phyloP scores from a whole-genome alignment of 1,139 yeast genomes.

The Kodamaea suecica region DNA sequence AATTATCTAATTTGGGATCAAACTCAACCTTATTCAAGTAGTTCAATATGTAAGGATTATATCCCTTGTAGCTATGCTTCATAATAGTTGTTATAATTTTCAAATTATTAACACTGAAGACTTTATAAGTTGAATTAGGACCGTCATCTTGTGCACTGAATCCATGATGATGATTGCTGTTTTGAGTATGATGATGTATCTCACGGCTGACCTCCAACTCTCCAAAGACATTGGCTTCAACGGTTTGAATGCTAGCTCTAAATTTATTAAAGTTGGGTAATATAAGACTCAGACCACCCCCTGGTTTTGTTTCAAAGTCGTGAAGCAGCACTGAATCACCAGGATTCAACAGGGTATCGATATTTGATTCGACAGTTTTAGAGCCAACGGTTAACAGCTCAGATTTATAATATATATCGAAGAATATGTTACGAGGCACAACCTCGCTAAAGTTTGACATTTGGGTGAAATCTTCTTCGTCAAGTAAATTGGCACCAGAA shows the following conservation, averaged over 20 bases:
- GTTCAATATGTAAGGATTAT: slow-evolving; percentile 58
- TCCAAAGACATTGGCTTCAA: slow-evolving; percentile 61
- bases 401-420: slow-evolving; percentile 53
- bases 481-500: slow-evolving; percentile 3
- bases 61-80: slow-evolving; percentile 62
- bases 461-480: slow-evolving; percentile 12
- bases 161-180: slow-evolving; percentile 18
- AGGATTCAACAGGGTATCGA: slow-evolving; percentile 14
- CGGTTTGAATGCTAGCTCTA: slow-evolving; percentile 53
- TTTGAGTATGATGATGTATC: slow-evolving; percentile 6
- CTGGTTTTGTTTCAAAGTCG: slow-evolving; percentile 11
- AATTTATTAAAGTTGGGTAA: slow-evolving; percentile 34
- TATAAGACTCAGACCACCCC: slow-evolving; percentile 24
- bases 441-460: slow-evolving; percentile 9
- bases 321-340: slow-evolving; percentile 19
- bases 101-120: slow-evolving; percentile 33
- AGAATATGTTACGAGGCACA: slow-evolving; percentile 62
- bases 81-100: slow-evolving; percentile 38
- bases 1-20: slow-evolving; percentile 57
- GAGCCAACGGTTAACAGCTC: slow-evolving; percentile 28
- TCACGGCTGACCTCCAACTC: slow-evolving; percentile 44
- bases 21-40: slow-evolving; percentile 53
- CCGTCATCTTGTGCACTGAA: background rate
- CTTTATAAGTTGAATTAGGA: slow-evolving; percentile 14
- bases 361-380: slow-evolving; percentile 20